Conservation (phyloP, 1,284 basidiomycete species). For the Psilocybe mexicana region DNA sequence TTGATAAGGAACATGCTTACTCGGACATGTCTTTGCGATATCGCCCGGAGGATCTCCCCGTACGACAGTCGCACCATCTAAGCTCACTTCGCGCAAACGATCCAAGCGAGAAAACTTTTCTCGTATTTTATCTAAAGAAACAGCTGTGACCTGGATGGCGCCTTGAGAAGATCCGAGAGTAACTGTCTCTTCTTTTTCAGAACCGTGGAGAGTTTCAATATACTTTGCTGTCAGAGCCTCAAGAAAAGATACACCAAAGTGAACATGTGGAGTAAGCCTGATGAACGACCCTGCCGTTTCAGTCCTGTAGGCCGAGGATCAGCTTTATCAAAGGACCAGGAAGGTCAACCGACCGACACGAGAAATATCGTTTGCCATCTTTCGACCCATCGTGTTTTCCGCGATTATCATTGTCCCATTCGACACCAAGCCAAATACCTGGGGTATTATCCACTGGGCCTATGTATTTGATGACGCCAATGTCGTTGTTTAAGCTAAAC, state of each 20-base stretch:
- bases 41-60: slow-evolving; percentile 53
- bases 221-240: slow-evolving; percentile 78
- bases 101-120: slow-evolving; percentile 68
- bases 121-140: slow-evolving; percentile 79
- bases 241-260: slow-evolving; percentile 72
- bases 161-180: slow-evolving; percentile 81
- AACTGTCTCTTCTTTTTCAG: slow-evolving; percentile 56
- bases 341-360: slow-evolving; percentile 58
- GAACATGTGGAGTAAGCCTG: slow-evolving; percentile 58
- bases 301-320: slow-evolving; percentile 38
- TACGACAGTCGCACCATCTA: slow-evolving; percentile 71
- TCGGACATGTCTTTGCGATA: slow-evolving; percentile 65
- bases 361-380: slow-evolving; percentile 80
- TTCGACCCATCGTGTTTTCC: slow-evolving; percentile 89
- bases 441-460: slow-evolving; percentile 67
- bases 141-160: slow-evolving; percentile 84
- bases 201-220: slow-evolving; percentile 59
- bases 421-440: slow-evolving; percentile 88
- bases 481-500: slow-evolving; percentile 47
- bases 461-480: slow-evolving; percentile 72
- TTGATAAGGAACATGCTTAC: slow-evolving; percentile 44
- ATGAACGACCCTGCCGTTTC: slow-evolving; percentile 73
- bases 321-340: slow-evolving; percentile 14
- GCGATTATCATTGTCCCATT: slow-evolving; percentile 86
- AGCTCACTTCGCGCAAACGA: slow-evolving; percentile 73